These are phyloP conservation scores for Flaveria brownii DNA, from an alignment of 129 eudicot species.

Conservation along the genomic window DNA sequence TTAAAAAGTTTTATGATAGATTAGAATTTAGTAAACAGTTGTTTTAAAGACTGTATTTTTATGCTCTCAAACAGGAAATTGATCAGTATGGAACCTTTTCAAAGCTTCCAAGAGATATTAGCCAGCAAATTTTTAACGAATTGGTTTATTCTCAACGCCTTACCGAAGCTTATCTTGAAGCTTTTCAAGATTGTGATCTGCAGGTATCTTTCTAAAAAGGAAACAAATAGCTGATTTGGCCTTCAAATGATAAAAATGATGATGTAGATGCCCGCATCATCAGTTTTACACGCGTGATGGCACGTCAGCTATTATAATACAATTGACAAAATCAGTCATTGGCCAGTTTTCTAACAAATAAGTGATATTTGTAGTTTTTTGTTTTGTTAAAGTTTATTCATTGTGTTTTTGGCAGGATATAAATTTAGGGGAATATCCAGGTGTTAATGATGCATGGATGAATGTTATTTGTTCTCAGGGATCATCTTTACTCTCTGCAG, in stretches of 20 bases:
- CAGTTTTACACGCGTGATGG: not conserved
- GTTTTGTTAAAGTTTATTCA: not conserved
- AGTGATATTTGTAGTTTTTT: not conserved
- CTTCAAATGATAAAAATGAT: not conserved
- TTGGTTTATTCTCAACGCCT: conserved; percentile 70
- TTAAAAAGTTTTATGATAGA: not conserved
- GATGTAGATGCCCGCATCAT: not conserved
- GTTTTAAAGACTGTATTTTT: not conserved
- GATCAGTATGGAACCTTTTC: conserved; percentile 63
- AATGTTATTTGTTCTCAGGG: conserved; percentile 85
- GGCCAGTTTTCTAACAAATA: too few species aligned
- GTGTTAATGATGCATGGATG: conserved; percentile 77
- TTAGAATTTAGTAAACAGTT: not conserved
- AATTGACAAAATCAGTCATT: not conserved
- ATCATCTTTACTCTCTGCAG: conserved; percentile 69
- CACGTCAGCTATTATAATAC: not conserved
- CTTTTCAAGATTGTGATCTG: conserved; percentile 93
- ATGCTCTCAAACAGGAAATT: conserved; percentile 61
- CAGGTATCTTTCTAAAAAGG: conserved; percentile 46
- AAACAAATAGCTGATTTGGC: not conserved
- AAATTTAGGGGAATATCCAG: conserved; percentile 84
- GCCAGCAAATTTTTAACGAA: conserved; percentile 86
- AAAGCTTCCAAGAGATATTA: conserved; percentile 85
- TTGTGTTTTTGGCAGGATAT: conserved; percentile 61
- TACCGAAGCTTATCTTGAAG: conserved; percentile 60